Evolutionary conservation across 495 filamentous ascomycete species (phyloP), one percentile per base, ranked within the genome.

Genomic region (Annulohypoxylon moriforme): DNA sequence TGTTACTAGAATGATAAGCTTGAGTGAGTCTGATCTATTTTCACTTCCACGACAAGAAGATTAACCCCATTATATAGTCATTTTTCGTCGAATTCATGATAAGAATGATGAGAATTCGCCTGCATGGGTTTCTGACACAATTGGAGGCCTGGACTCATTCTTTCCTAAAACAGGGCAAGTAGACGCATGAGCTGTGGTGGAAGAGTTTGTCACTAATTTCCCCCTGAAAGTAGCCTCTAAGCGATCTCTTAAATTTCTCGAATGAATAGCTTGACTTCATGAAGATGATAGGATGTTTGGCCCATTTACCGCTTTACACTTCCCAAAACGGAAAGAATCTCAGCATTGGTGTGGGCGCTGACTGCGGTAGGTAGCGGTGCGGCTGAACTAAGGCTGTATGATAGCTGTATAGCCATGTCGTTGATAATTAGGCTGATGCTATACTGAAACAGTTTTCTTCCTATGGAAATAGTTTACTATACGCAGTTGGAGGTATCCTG

Each of bases 241-340:
- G 0, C 14, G 0, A 27, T 50, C 0, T 11, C 22, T 14, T 10
- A 14, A 9, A 29, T 9, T 22, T 10, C 13, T 16, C 5, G 24
- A n/a, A 49, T 49, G 20, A 1, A 0, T n/a, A 24, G 46, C 8
- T 50, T 18, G 10, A 27, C 1, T n/a, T 27, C 11, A 29, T 22
- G 0, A 29, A 5, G 27, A 29, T 6, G 11, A 29, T 27, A 27
- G 24, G 22, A 13, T 22, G 10, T 3, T 10, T 50, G 14, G 10
- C 27, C 20, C 11, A 14, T 31, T 3, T 44, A 27, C 60, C 60
- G 60, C 60, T 0, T 53, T 55, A 10, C n/a, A 31, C 16, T 64
- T 55, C 47, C 60, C 16, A 64, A 55, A 64, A 53, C 0, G 46
- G 47, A 55, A 20, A 25, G 4, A 31, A 31, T 44, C 13, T 53